Base-by-base conservation (phyloP, 164 flowering plant species). In the Vitis cinerea region DNA sequence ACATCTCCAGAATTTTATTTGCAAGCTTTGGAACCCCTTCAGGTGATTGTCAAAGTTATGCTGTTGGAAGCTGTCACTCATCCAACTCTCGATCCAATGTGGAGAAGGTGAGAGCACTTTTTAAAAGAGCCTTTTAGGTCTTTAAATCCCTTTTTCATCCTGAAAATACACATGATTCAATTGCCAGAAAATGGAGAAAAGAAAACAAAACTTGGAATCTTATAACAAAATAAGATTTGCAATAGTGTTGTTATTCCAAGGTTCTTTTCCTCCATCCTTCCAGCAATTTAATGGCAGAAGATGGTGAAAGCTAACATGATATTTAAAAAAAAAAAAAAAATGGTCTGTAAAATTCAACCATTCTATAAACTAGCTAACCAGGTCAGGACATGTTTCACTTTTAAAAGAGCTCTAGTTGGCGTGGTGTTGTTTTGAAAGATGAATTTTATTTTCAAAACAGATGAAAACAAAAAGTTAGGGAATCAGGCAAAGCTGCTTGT, bases 21-120 rank as follows among this genome's bases (percentile, higher is more conserved):
- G 90, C 93, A 44, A 88, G 93, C 77, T 87, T 58, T 75, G 93
- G 93, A 61, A 83, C 61, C n/a, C 91, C 91, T 15, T 48, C 51
- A n/a, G 90, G 92, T 60, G 72, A 78, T 30, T 85, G 89, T 62
- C 58, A 71, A 31, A 68, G 52, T 10, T 84, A 87, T 77, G 74
- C 81, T 15, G 16, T 67, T 50, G 89, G 90, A 64, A 77, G 71
- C 13, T 90, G 92, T 66, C 91, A 88, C 66, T 81, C 86, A 8
- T 13, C 67, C 1, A 79, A 72, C 64, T 83, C 96, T 10, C 76
- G 13, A 66, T 63, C 61, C 48, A 54, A 79, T 37, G 81, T 80
- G 11, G 87, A 87, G 66, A 78, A 80, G 74, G 96, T 88, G 61
- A 72, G 79, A 37, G 4, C 44, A 37, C 44, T 37, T 37, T 4